Evolutionary conservation across 2,329 filamentous ascomycete genomes (phyloP).

Genomic region (Taxawa tesnikishii): DNA sequence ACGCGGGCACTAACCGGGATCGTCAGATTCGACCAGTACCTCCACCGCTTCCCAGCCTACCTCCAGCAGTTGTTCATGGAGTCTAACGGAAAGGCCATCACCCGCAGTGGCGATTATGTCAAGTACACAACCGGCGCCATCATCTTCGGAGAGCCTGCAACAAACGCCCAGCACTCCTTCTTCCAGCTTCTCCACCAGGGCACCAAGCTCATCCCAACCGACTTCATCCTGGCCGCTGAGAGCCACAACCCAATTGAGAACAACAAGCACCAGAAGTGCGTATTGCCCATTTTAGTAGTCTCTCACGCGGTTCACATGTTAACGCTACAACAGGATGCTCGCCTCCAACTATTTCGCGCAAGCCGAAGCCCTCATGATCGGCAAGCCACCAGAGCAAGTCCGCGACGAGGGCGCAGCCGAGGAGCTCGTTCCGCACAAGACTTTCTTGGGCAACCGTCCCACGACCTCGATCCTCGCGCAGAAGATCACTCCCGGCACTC

Average conservation of each 20-base stretch:
- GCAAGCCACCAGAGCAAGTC: constrained; percentile 72
- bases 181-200: constrained; percentile 99
- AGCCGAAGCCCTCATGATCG: constrained; percentile 81
- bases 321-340: constrained; percentile 64
- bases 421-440: constrained; percentile 89
- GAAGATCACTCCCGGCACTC: constrained; percentile 84
- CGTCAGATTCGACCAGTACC: constrained; percentile 98
- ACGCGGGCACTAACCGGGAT: constrained; percentile 31
- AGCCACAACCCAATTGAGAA: constrained; percentile 90
- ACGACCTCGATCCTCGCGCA: constrained; percentile 91
- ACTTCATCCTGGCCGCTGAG: constrained; percentile 94
- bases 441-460: constrained; percentile 93
- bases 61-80: constrained; percentile 99
- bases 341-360: constrained; percentile 88
- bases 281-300: too few relatives aligned
- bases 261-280: constrained; percentile 79
- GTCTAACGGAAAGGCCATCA: constrained; percentile 96
- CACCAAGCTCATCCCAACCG: constrained; percentile 94
- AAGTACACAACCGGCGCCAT: constrained; percentile 97
- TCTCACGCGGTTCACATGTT: too few relatives aligned
- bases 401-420: constrained; percentile 62
- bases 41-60: constrained; percentile 97
- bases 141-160: constrained; percentile 94
- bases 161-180: constrained; percentile 99
- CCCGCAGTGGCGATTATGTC: constrained; percentile 72